A percentile compares a stretch with the other conserved stretches of the same genome.
These are phyloP conservation scores for Leptodontidium sp. DNA, from an alignment of 2,329 filamentous ascomycete species.

Conservation along the genomic window DNA sequence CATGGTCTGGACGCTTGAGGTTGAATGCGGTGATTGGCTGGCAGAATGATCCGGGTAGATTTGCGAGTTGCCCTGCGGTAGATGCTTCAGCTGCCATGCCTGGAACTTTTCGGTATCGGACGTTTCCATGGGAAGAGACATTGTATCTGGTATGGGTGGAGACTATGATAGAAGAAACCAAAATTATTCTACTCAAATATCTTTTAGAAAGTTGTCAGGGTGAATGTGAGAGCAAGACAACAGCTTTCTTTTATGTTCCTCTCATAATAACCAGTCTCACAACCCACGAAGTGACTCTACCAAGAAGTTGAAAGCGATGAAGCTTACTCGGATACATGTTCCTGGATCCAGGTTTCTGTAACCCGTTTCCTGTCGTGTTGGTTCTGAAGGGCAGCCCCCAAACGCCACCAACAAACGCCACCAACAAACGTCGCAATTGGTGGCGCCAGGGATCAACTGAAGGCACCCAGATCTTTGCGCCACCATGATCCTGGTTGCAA, in stretches of 20 bases:
- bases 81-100: not conserved
- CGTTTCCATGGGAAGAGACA: not conserved
- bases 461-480: not conserved
- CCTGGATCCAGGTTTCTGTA: not conserved
- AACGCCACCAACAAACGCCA: not conserved
- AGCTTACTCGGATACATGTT: not conserved
- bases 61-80: not conserved
- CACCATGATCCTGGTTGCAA: not conserved
- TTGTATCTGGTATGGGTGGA: not conserved
- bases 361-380: not conserved
- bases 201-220: not conserved
- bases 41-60: not conserved
- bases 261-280: not conserved
- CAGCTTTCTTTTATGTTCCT: not conserved
- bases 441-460: not conserved
- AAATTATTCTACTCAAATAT: not conserved
- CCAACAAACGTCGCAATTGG: not conserved
- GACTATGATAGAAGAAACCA: not conserved
- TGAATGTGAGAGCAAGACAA: not conserved
- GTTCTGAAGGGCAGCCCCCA: not conserved
- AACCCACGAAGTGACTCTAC: not conserved
- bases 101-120: not conserved
- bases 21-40: not conserved
- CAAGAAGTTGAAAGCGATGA: not conserved
- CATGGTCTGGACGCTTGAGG: not conserved